These are phyloP conservation scores for Phalaenopsis aphrodite DNA, from an alignment of 106 monocot species.

Conservation along the genomic window DNA sequence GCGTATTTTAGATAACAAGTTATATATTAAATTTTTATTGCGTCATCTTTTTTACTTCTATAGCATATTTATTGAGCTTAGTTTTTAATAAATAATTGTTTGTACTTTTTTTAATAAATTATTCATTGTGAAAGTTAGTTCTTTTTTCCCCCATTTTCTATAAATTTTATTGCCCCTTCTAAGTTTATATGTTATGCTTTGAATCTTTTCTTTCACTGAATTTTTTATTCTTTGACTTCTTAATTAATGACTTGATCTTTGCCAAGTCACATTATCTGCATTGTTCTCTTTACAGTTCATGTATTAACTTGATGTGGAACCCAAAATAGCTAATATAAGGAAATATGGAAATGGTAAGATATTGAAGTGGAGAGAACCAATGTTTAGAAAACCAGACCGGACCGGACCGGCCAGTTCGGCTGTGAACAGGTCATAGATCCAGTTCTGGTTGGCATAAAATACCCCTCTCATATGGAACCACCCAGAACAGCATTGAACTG, in stretches of 20 bases:
- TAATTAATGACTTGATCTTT: neutral
- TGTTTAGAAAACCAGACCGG: no score
- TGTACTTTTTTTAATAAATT: neutral
- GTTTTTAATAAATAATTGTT: neutral
- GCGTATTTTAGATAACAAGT: constrained; percentile 86
- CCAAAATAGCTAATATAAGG: neutral
- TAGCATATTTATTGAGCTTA: neutral
- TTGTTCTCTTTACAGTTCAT: neutral
- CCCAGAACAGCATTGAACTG: no score
- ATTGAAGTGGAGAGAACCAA: neutral
- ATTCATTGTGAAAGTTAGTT: neutral
- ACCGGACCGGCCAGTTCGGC: no score
- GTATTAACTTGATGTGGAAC: neutral
- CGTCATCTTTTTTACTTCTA: neutral
- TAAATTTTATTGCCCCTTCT: neutral
- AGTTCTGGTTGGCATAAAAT: no score
- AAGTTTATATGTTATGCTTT: neutral
- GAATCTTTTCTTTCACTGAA: neutral
- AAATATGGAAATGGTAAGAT: neutral
- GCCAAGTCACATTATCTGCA: neutral
- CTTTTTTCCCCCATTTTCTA: neutral
- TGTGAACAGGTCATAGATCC: no score
- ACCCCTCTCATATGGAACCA: no score
- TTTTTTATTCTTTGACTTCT: neutral
- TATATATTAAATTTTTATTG: constrained; percentile 2